Base-by-base conservation (phyloP, 2,329 filamentous ascomycete species). In the Aspergillus sp. region DNA sequence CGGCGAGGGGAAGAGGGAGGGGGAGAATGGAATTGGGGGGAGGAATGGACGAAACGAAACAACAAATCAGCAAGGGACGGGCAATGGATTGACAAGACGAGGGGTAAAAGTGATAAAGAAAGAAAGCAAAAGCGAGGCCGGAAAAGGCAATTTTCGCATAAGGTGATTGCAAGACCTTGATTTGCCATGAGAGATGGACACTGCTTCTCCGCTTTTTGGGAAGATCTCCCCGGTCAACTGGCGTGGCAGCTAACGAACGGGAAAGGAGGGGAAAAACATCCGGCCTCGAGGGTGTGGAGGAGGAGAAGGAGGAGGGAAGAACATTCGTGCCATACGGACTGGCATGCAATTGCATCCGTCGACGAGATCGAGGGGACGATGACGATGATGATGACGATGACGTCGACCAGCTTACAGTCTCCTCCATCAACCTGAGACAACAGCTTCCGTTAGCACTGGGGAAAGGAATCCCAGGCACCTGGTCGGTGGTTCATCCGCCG, bases 401-500 rank as follows among this genome's bases (percentile, higher is more conserved):
- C 52, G 38, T 54, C 52, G 21, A 17, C 21, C 52, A 21, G 52
- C 52, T 44, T 41, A 54, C 38, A 54, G 52, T 39, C 30, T 17
- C 32, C 10, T 2, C 39, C 25, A 17, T 54, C 21, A 48, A 48
- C 15, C 23, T 48, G 44, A 48, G 21, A 51, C 25, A 19, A 13
- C n/a, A 17, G 49, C 30, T 21, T 36, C 49, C 27, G 50, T 39
- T 38, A 42, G 51, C 51, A 39, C 36, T 41, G 38, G 32, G 51
- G 36, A 38, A 41, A 55, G 30, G 32, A 57, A 60, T 54, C 62
- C 65, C 65, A 66, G 56, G 41, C 27, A 66, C 58, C 58, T 65
- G 65, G 64, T 66, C 62, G 60, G 58, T 62, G 64, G 65, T 62
- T 57, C 62, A 49, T 54, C 39, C 55, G 44, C 36, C 41, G 49